phyloP scores from a whole-genome alignment of 305 asterid genomes.

The Plantago rigida region DNA sequence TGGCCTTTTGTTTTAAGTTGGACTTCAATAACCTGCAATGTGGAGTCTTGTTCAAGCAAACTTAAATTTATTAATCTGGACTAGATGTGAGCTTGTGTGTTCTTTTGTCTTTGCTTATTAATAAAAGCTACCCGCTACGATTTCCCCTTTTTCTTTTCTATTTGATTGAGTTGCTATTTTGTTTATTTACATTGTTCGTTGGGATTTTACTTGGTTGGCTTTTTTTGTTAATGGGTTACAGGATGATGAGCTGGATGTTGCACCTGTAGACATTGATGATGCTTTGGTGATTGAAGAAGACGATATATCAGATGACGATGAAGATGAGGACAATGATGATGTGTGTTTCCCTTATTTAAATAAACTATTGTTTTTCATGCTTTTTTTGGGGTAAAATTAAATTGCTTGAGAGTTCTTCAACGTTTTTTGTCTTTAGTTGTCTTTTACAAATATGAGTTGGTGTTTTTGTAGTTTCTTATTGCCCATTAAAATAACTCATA shows the following conservation, averaged over 20 bases:
- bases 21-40: too few relatives aligned
- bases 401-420: neutral
- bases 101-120: too few relatives aligned
- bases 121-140: too few relatives aligned
- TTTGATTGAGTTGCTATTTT: neutral
- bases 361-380: slow-evolving; percentile 8
- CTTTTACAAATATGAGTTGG: neutral
- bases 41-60: too few relatives aligned
- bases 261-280: slow-evolving; percentile 78
- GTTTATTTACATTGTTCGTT: neutral
- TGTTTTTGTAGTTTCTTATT: neutral
- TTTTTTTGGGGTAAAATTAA: neutral
- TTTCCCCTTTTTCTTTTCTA: neutral
- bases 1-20: too few relatives aligned
- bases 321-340: slow-evolving; percentile 63
- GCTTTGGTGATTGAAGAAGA: slow-evolving; percentile 95
- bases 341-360: slow-evolving; percentile 35
- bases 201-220: neutral
- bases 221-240: slow-evolving; percentile 30
- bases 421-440: neutral
- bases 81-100: too few relatives aligned
- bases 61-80: too few relatives aligned
- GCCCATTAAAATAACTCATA: neutral
- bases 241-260: slow-evolving; percentile 86
- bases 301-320: slow-evolving; percentile 86